A percentile compares a stretch with the other conserved stretches of the same genome.
Evolutionary conservation across 805 yeast species (phyloP).

Genomic region (Ogataea paradorogensis): DNA sequence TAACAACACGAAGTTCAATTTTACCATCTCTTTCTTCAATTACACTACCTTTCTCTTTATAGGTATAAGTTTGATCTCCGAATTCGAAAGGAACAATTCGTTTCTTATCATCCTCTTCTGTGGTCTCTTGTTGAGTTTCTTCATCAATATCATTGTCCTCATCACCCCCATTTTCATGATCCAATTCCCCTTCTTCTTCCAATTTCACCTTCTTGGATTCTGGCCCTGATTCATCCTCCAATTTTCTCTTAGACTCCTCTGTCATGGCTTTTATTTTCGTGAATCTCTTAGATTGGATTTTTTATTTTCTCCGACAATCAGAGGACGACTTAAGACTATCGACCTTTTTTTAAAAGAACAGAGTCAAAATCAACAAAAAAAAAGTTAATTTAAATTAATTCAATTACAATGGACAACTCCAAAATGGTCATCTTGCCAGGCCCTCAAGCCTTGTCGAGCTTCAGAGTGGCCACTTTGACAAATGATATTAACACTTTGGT

Average conservation of each 20-base stretch:
- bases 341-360: slow-evolving; percentile 1
- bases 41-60: slow-evolving; percentile 90
- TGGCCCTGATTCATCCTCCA: slow-evolving; percentile 6
- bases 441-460: slow-evolving; percentile 83
- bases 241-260: slow-evolving; percentile 9
- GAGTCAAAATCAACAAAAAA: neutral
- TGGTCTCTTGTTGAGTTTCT: slow-evolving; percentile 31
- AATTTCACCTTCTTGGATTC: slow-evolving; percentile 3
- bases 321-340: slow-evolving; percentile 1
- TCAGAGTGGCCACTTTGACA: slow-evolving; percentile 73
- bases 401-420: slow-evolving; percentile 12
- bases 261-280: slow-evolving; percentile 2
- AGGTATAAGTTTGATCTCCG: slow-evolving; percentile 78
- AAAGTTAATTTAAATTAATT: slow-evolving; percentile 3
- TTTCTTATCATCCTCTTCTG: slow-evolving; percentile 40
- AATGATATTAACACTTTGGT: slow-evolving; percentile 71
- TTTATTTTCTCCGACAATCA: neutral
- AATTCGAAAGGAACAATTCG: slow-evolving; percentile 50
- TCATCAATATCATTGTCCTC: slow-evolving; percentile 25
- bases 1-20: slow-evolving; percentile 94
- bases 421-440: slow-evolving; percentile 67
- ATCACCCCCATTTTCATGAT: slow-evolving; percentile 23
- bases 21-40: slow-evolving; percentile 90
- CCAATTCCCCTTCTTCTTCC: slow-evolving; percentile 13
- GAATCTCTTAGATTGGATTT: neutral